phyloP scores from a whole-genome alignment of 1,139 yeast genomes.

The Taphrina communis region DNA sequence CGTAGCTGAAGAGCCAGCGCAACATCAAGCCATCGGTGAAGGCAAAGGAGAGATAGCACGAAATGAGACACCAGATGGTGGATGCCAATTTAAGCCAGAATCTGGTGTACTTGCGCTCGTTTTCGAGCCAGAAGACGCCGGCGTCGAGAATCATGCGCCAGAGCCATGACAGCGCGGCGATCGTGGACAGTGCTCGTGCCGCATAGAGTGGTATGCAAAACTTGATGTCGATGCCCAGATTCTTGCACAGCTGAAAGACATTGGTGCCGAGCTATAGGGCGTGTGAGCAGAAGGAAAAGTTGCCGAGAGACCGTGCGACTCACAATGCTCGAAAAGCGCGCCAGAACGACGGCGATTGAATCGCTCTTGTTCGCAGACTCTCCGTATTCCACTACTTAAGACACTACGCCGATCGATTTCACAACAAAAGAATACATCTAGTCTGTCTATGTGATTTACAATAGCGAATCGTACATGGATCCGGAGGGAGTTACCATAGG shows the following conservation, averaged over 20 bases:
- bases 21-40: conserved; percentile 89
- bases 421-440: no score
- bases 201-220: conserved; percentile 31
- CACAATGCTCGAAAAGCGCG: conserved; percentile 23
- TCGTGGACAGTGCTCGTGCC: conserved; percentile 31
- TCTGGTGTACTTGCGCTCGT: not conserved
- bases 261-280: conserved; percentile 26
- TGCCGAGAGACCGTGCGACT: not conserved
- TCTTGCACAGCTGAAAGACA: conserved; percentile 36
- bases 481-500: not conserved
- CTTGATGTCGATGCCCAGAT: conserved; percentile 37
- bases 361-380: no score
- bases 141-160: conserved; percentile 13
- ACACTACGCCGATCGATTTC: no score
- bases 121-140: conserved; percentile 4
- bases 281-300: not conserved
- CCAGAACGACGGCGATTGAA: conserved; percentile 5
- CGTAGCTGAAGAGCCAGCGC: conserved; percentile 85
- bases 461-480: no score
- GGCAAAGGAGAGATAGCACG: conserved; percentile 81
- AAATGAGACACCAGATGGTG: conserved; percentile 66
- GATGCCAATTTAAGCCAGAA: conserved; percentile 48
- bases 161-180: conserved; percentile 29
- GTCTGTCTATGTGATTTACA: no score
- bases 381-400: no score